Conservation (phyloP, 345 rosid species). For the Mallotus nudiflorus region DNA sequence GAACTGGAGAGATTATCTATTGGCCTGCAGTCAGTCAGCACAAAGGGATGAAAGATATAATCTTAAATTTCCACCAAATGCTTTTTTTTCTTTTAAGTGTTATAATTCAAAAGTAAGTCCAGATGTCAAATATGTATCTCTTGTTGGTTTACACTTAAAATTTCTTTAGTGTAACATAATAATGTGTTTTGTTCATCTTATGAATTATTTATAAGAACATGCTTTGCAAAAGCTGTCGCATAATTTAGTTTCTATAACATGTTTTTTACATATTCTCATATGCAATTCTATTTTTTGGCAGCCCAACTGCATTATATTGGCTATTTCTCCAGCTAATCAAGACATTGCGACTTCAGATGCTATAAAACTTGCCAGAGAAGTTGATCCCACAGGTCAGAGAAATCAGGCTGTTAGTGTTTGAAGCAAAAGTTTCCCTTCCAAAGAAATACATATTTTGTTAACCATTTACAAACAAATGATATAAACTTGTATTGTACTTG, state of each 20-base stretch:
- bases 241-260: neutral
- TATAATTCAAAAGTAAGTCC: no score
- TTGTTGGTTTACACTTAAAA: neutral
- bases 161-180: no score
- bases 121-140: neutral
- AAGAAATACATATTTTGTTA: neutral
- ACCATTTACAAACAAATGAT: neutral
- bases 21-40: neutral
- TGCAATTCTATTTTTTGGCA: conserved; percentile 38
- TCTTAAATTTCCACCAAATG: no score
- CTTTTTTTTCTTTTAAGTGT: no score
- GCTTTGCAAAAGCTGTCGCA: neutral
- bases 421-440: neutral
- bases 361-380: conserved; percentile 98
- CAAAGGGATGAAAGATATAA: neutral
- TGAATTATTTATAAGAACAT: neutral
- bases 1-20: neutral
- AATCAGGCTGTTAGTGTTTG: conserved; percentile 18
- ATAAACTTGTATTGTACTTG: conserved; percentile 14
- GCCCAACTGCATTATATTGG: conserved; percentile 99
- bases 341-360: conserved; percentile 99
- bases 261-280: conserved; percentile 14
- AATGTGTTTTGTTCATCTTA: neutral
- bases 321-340: conserved; percentile 99
- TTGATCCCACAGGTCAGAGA: conserved; percentile 86